Evolutionary conservation across 1,284 basidiomycete species (phyloP).

Genomic region (Fereydounia khargensis): DNA sequence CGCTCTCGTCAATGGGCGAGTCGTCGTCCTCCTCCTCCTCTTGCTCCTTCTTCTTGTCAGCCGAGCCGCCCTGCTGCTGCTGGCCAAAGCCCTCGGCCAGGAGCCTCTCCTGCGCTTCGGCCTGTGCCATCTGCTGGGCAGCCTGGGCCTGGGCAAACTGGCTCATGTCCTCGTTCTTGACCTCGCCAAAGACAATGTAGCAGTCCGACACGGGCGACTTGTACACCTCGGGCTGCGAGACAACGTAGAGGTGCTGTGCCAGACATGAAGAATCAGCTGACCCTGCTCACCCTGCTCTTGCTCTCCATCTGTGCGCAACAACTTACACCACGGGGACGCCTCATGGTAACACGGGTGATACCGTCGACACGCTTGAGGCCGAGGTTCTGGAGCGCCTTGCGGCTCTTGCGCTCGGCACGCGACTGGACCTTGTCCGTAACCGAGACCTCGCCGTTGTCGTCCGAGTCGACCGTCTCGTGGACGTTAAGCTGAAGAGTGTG

Average conservation of each 20-base stretch:
- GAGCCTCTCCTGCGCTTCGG: constrained; percentile 66
- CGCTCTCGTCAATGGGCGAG: constrained; percentile 58
- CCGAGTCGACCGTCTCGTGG: constrained; percentile 68
- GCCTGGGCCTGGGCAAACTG: constrained; percentile 77
- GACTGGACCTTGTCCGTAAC: constrained; percentile 88
- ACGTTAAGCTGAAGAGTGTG: constrained; percentile 52
- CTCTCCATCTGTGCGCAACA: neutral
- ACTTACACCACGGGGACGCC: constrained; percentile 87
- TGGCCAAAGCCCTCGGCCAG: constrained; percentile 55
- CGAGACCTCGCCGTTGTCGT: constrained; percentile 65
- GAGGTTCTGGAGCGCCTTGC: constrained; percentile 54
- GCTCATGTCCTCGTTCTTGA: constrained; percentile 92
- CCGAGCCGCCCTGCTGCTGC: constrained; percentile 24
- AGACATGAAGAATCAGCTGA: neutral
- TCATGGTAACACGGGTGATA: constrained; percentile 91
- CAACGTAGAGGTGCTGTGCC: constrained; percentile 79
- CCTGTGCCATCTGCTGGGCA: constrained; percentile 75
- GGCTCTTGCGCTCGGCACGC: constrained; percentile 55
- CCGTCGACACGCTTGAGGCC: constrained; percentile 75
- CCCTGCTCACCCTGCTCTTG: neutral
- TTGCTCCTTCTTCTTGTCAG: constrained; percentile 35
- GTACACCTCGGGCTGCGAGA: constrained; percentile 92
- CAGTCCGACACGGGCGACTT: constrained; percentile 95
- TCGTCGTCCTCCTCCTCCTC: constrained; percentile 58
- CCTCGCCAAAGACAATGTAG: constrained; percentile 98